Percentiles rank a stretch among this genome's conserved stretches.
phyloP scores from a whole-genome alignment of 257 asterid genomes.

The Galeopsis tetrahit region DNA sequence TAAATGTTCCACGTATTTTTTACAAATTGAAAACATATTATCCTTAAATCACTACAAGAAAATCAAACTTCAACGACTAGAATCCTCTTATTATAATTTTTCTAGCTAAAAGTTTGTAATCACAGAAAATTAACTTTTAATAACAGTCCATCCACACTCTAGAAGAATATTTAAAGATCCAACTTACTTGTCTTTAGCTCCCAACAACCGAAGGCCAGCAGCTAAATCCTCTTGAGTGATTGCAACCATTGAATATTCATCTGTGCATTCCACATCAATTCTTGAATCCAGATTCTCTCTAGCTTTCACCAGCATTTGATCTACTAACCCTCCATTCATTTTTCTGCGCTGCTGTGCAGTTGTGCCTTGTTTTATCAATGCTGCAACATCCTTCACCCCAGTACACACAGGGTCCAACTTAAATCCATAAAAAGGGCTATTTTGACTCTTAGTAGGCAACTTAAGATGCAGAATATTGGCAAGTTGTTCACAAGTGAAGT shows the following conservation, averaged over 20 bases:
- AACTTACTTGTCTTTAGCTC: conserved; percentile 6
- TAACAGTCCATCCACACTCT: too few species aligned
- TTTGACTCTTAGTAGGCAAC: conserved; percentile 54
- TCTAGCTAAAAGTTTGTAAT: too few species aligned
- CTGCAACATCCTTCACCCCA: conserved; percentile 52
- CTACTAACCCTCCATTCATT: conserved; percentile 87
- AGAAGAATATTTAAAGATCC: too few species aligned
- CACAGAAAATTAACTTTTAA: too few species aligned
- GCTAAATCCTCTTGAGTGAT: conserved; percentile 70
- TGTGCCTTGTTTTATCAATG: conserved; percentile 53
- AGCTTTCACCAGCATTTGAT: conserved; percentile 73
- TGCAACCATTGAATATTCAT: conserved; percentile 60
- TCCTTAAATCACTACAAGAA: too few species aligned
- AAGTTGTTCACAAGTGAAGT: conserved; percentile 66
- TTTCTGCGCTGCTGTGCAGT: conserved; percentile 71
- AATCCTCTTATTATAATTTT: too few species aligned
- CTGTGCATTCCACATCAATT: conserved; percentile 63
- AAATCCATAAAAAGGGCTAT: conserved; percentile 64
- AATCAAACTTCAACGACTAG: too few species aligned
- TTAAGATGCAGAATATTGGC: conserved; percentile 69
- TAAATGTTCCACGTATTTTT: too few species aligned
- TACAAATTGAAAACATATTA: too few species aligned
- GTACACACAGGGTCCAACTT: conserved; percentile 67
- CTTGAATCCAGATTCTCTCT: conserved; percentile 76
- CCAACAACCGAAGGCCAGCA: conserved; percentile 52